Conservation (phyloP, 495 filamentous ascomycete genomes). For the Trichoderma parareesei region DNA sequence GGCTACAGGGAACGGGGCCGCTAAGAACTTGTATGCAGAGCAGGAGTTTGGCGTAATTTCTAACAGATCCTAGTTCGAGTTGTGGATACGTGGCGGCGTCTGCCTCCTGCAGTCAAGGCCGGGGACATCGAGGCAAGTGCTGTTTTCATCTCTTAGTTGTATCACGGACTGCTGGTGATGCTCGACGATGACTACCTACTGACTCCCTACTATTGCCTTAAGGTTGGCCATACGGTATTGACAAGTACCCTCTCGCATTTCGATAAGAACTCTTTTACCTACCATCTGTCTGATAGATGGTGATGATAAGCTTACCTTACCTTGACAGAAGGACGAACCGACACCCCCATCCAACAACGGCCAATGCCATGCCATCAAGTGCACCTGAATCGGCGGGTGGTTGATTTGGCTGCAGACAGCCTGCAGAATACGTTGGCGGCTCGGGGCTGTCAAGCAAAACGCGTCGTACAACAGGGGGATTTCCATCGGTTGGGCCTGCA, state of each 20-base stretch:
- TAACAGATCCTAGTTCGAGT: not conserved
- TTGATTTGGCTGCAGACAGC: not conserved
- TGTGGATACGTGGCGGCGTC: not conserved
- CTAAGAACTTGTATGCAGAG: slow-evolving; percentile 7
- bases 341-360: no score
- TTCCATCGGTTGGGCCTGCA: not conserved
- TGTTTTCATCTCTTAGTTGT: no score
- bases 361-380: not conserved
- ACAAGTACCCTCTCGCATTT: no score
- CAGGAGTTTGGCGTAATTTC: not conserved
- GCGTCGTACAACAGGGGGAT: not conserved
- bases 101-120: not conserved
- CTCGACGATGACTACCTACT: no score
- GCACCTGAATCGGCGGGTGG: not conserved
- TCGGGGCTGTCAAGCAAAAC: not conserved
- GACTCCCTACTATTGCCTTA: no score
- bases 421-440: not conserved
- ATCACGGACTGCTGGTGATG: not conserved
- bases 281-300: no score
- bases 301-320: not conserved
- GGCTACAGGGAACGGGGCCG: not conserved
- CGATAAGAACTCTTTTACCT: no score
- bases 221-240: no score
- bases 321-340: no score
- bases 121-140: no score